Evolutionary conservation across 2,329 filamentous ascomycete species (phyloP), one percentile per base, ranked within the genome.

Genomic region (Calonectria pteridis): DNA sequence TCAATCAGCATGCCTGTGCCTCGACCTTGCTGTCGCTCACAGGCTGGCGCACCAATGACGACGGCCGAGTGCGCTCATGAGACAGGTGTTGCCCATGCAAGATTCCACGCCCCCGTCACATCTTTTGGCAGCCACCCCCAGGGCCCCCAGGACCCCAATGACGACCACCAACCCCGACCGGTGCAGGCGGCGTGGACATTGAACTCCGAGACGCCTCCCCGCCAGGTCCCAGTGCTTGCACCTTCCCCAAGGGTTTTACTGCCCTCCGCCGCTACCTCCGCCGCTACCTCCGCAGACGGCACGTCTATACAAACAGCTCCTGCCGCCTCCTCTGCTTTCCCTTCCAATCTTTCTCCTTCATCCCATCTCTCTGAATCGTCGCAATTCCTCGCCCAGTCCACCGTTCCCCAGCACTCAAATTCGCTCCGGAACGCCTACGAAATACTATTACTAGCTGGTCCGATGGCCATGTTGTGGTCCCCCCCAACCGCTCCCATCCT

Each of bases 391-490:
- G 28, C 66, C 40, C 69, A 67, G 50, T 35, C 29, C 58, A 59
- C 71, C 72, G 53, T 69, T 67, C 70, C 69, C 51, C 70, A 73
- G 72, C 71, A 72, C 55, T 55, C 73, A 43, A 64, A 33, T 20
- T 49, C 37, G 71, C 70, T 70, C 67, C 37, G 55, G 49, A 73
- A 69, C 72, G 58, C 40, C 37, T 23, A 70, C 53, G 29, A 66
- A 53, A 31, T 31, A 67, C 59, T 58, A 58, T 31, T 53, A 11
- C 28, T 69, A 43, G 43, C 72, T 69, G 63, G 64, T 76, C 67
- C 77, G 49, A 80, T 80, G 79, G 78, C 79, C 79, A 72, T 72
- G 69, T 69, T 81, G 69, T 80, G 79, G 79, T 74, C 70, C 37
- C 65, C 76, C 75, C 79, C 75, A 28, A 73, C 66, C 71, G 66